Evolutionary conservation across 805 yeast species (phyloP).

Genomic region (Candida incommunis): DNA sequence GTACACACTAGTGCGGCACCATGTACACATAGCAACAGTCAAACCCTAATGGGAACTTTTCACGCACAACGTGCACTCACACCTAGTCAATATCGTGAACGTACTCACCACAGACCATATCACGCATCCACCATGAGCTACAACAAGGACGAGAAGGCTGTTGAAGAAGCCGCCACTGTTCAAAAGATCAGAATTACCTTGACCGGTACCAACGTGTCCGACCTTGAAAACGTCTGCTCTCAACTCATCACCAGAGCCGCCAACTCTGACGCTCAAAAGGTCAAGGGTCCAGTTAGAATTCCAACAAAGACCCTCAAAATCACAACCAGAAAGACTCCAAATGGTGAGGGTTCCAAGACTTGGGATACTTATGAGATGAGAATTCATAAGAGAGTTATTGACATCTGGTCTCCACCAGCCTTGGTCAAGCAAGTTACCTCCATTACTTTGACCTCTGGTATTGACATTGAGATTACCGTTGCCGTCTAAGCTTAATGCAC

Average conservation of each 20-base stretch:
- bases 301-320: slow-evolving; percentile 98
- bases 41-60: neutral
- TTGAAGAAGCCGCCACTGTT: slow-evolving; percentile 67
- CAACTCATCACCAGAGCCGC: slow-evolving; percentile 82
- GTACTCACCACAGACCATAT: neutral
- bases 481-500: slow-evolving; percentile 17
- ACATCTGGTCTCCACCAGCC: slow-evolving; percentile 91
- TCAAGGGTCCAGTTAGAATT: slow-evolving; percentile 99
- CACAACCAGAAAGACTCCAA: slow-evolving; percentile 99
- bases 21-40: neutral
- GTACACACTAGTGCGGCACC: too few relatives aligned
- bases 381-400: slow-evolving; percentile 99
- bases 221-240: slow-evolving; percentile 88
- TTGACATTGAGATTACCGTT: slow-evolving; percentile 50
- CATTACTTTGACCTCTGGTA: slow-evolving; percentile 98
- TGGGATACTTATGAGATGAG: slow-evolving; percentile 99
- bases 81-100: too few relatives aligned
- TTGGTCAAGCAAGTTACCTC: slow-evolving; percentile 92
- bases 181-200: slow-evolving; percentile 98
- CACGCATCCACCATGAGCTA: slow-evolving; percentile 26
- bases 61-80: neutral
- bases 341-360: slow-evolving; percentile 99
- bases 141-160: slow-evolving; percentile 57
- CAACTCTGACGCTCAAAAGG: slow-evolving; percentile 55
- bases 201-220: slow-evolving; percentile 97